These are phyloP conservation scores for Cladosporium phlei DNA, from an alignment of 2,329 filamentous ascomycete genomes.

Conservation along the genomic window DNA sequence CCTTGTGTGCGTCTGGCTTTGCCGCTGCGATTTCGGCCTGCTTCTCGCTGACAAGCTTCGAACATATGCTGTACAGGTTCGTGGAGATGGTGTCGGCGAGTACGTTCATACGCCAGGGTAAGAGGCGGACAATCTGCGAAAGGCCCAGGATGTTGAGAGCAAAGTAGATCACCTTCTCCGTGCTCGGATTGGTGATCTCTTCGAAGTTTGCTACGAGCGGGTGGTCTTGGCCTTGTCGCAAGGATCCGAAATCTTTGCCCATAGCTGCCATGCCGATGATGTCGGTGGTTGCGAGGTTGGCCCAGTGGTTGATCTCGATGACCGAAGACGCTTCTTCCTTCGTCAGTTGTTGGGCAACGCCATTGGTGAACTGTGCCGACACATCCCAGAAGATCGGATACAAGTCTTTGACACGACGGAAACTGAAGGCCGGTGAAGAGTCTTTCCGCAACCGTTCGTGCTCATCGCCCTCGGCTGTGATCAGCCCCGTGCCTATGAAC, in stretches of 20 bases:
- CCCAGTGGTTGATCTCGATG: constrained; percentile 43
- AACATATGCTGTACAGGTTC: not conserved
- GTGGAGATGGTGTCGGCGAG: not conserved
- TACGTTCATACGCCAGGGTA: not conserved
- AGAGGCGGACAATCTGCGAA: not conserved
- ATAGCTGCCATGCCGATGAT: constrained; percentile 56
- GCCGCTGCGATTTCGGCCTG: not conserved
- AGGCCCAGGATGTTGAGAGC: not conserved
- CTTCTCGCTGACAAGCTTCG: not conserved
- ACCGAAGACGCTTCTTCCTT: constrained; percentile 17
- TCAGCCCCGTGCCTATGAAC: constrained; percentile 28
- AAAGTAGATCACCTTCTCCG: not conserved
- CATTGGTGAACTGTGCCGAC: constrained; percentile 13
- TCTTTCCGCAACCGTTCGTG: constrained; percentile 60
- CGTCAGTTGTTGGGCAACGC: not conserved
- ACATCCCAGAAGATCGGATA: constrained; percentile 83
- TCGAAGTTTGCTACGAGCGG: not conserved
- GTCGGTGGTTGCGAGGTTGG: constrained; percentile 51
- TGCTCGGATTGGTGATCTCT: not conserved
- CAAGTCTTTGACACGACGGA: constrained; percentile 76
- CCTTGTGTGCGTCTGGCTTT: constrained; percentile 30
- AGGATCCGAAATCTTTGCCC: constrained; percentile 52
- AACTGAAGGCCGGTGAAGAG: constrained; percentile 78
- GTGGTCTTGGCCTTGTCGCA: constrained; percentile 43
- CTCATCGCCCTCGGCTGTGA: constrained; percentile 12